Conservation (phyloP, 768 basidiomycete genomes). For the Kwoniella dendrophila region DNA sequence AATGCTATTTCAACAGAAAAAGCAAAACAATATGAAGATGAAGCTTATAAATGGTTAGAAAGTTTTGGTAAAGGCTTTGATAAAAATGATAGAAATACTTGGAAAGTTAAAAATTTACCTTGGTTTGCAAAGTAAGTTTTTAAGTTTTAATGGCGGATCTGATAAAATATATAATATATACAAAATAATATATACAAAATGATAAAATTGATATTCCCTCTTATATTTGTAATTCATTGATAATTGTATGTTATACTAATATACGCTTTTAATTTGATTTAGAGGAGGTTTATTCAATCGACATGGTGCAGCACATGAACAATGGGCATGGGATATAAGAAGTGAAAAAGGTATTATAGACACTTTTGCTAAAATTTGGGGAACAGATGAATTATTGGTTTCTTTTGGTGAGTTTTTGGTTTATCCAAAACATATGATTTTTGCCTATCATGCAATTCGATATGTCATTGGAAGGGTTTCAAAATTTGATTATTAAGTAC, state of each 20-base stretch:
- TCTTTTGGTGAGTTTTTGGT: constrained; percentile 39
- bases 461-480: constrained; percentile 13
- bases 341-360: constrained; percentile 48
- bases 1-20: constrained; percentile 39
- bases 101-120: constrained; percentile 50
- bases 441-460: neutral
- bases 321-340: constrained; percentile 52
- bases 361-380: constrained; percentile 54
- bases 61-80: constrained; percentile 54
- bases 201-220: no score
- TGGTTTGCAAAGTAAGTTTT: constrained; percentile 38
- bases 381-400: constrained; percentile 46
- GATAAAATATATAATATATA: no score
- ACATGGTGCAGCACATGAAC: constrained; percentile 47
- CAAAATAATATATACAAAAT: no score
- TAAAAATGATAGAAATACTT: constrained; percentile 52
- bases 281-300: constrained; percentile 39
- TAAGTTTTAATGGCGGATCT: no score
- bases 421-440: neutral
- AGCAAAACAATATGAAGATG: constrained; percentile 43
- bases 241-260: neutral
- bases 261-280: neutral
- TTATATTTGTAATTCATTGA: neutral
- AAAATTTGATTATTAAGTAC: no score
- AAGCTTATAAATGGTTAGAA: constrained; percentile 53